A percentile compares a stretch with the other conserved stretches of the same genome.
phyloP scores from a whole-genome alignment of 169 alveolate species.

The Eimeria zaria region DNA sequence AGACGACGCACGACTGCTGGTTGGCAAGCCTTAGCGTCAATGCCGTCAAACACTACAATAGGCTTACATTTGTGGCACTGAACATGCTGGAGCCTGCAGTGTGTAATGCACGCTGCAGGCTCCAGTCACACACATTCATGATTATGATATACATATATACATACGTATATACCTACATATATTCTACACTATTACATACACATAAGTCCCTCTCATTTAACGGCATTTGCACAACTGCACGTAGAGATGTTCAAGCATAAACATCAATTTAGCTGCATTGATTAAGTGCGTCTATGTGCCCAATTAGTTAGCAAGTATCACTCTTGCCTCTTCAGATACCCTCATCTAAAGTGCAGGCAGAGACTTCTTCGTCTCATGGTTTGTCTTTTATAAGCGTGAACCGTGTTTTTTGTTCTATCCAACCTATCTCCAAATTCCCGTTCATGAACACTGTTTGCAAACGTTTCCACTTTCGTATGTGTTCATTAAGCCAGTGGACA shows the following conservation, averaged over 20 bases:
- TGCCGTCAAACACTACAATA: neutral
- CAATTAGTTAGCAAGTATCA: neutral
- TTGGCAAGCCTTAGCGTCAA: constrained; percentile 31
- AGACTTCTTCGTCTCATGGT: too few relatives aligned
- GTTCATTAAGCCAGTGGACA: neutral
- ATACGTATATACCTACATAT: neutral
- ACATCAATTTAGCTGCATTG: neutral
- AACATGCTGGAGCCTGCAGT: neutral
- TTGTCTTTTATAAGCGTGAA: too few relatives aligned
- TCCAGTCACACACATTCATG: too few relatives aligned
- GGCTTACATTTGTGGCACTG: neutral
- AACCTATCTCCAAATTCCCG: too few relatives aligned
- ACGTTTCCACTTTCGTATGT: neutral
- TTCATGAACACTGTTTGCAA: neutral
- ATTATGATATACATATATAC: too few relatives aligned
- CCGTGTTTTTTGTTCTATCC: too few relatives aligned
- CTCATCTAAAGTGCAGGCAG: neutral
- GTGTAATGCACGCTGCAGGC: too few relatives aligned
- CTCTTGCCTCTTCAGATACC: neutral
- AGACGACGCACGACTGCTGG: constrained; percentile 63
- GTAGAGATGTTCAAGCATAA: neutral
- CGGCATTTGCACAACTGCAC: neutral
- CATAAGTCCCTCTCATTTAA: neutral
- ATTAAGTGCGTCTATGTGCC: neutral
- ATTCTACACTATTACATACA: neutral